Evolutionary conservation across 2,329 filamentous ascomycete species (phyloP), one percentile per base, ranked within the genome.

Genomic region (Berkeleyomyces basicola): DNA sequence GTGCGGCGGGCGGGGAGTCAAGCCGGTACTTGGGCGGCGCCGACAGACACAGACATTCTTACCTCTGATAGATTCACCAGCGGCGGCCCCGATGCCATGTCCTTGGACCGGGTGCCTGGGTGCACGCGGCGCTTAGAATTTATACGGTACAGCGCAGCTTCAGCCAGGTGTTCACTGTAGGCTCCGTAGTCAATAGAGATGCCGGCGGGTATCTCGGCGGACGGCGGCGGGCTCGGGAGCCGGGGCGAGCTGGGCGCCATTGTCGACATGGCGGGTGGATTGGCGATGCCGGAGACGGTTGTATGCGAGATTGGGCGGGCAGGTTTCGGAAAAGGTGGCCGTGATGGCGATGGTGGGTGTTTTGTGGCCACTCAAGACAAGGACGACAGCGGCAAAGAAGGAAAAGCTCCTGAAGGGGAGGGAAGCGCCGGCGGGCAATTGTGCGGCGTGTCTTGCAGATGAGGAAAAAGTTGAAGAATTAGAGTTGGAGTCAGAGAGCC

Each of bases 21-120:
- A 31, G 4, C 14, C 33, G 49, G 23, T 3, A 36, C 10, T 10
- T 36, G 9, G 49, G 49, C 36, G 36, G 36, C 2, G 49, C n/a
- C 37, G 49, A 7, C 37, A 36, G 49, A 23, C 36, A 53, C 49
- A 33, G 16, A 23, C 33, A 10, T 40, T 72, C 80, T 67, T 72
- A 95, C 90, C 78, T 96, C 88, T 67, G 84, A 83, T 65, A 96
- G 76, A 51, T 92, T 88, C 62, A 96, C 82, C 66, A 97, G 78
- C 14, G 93, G 92, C 67, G 92, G 93, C 0, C 93, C 93, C 66
- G 88, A 85, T 59, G 88, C 87, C 88, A 99, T 97, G 69, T 97
- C 89, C 62, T 83, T 83, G n/a, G 90, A 84, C 72, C 87, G 93
- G 53, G 91, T 96, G 63, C 93, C 93, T 4, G 91, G 90, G 61